phyloP scores from a whole-genome alignment of 176 grass and related monocot species.

The Avena atlantica region DNA sequence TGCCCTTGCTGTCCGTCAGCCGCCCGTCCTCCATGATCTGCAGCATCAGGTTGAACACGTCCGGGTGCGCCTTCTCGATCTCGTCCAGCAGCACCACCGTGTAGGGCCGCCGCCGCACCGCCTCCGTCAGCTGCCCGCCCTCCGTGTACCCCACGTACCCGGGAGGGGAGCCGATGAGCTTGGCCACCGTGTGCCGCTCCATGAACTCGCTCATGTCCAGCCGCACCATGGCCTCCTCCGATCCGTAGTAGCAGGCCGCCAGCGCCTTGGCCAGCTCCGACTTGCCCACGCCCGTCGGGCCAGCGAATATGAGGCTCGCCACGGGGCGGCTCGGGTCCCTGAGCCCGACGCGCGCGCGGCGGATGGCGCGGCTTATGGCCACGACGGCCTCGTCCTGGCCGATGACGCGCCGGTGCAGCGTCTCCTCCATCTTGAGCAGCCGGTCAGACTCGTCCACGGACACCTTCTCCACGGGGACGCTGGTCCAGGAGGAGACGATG shows the following conservation, averaged over 20 bases:
- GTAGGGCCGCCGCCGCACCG: conserved; percentile 78
- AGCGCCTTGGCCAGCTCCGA: conserved; percentile 87
- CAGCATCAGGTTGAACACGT: conserved; percentile 98
- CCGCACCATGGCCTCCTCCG: conserved; percentile 88
- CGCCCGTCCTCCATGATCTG: conserved; percentile 92
- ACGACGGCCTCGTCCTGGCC: conserved; percentile 93
- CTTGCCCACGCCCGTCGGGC: conserved; percentile 91
- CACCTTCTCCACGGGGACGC: conserved; percentile 91
- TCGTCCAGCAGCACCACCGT: conserved; percentile 87
- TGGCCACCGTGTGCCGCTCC: conserved; percentile 93
- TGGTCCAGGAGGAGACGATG: conserved; percentile 91
- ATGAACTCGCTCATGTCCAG: conserved; percentile 98
- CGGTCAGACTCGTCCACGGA: conserved; percentile 74
- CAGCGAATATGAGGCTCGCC: conserved; percentile 92
- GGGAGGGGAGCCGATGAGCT: conserved; percentile 86
- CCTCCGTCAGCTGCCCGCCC: conserved; percentile 93
- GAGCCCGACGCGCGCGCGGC: conserved; percentile 83
- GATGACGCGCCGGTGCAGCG: conserved; percentile 75
- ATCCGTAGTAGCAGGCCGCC: conserved; percentile 81
- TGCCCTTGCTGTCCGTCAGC: conserved; percentile 87
- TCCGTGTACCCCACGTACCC: conserved; percentile 95
- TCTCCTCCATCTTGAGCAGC: conserved; percentile 93
- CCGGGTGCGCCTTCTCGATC: conserved; percentile 89
- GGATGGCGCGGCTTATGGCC: conserved; percentile 84
- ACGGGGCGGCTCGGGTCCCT: conserved; percentile 82